Base-by-base conservation (phyloP, 805 yeast species). In the Candida wancherniae region DNA sequence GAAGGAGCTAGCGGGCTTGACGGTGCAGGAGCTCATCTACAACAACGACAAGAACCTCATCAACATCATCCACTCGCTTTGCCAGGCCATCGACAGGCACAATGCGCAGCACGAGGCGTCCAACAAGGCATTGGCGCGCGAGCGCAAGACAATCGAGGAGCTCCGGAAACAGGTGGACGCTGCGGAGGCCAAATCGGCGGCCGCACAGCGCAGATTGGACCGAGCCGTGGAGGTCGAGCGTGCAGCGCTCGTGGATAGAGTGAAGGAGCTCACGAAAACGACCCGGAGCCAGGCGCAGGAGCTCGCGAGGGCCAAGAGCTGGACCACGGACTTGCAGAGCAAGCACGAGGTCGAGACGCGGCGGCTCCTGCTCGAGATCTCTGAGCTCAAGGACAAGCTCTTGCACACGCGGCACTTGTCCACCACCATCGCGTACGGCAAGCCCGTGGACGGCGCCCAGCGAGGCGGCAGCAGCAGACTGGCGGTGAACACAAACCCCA, bases 11-110 rank as follows among this genome's bases (percentile, higher is more conserved):
- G 19, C 31, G 14, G 26, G 34, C n/a, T 37, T 61, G 23, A 35
- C 40, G 15, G 32, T 58, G 9, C 54, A 58, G 4, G 63, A 59
- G 10, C 29, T 32, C 9, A 26, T 61, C 14, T 65, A 58, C 34
- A 50, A 57, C 30, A 62, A 62, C 42, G 69, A 62, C 45, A 57
- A 58, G 31, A 56, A 57, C 34, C 38, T 48, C 19, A 58, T 66
- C 26, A 64, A 66, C 36, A 51, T 61, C 20, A 50, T 66, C 2
- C 61, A 63, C 39, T 53, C 63, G 9, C 51, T 53, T 19, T 34
- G 50, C 22, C 59, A 48, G 37, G 49, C 50, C 19, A 46, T 56
- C n/a, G 66, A 61, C 24, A 36, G 63, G 27, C 52, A 51, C 36
- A 48, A 63, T 15, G 42, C 34, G 9, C 68, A 59, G 31, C 58